phyloP scores from a whole-genome alignment of 805 yeast genomes.

The Kluyveromyces aestuarii region DNA sequence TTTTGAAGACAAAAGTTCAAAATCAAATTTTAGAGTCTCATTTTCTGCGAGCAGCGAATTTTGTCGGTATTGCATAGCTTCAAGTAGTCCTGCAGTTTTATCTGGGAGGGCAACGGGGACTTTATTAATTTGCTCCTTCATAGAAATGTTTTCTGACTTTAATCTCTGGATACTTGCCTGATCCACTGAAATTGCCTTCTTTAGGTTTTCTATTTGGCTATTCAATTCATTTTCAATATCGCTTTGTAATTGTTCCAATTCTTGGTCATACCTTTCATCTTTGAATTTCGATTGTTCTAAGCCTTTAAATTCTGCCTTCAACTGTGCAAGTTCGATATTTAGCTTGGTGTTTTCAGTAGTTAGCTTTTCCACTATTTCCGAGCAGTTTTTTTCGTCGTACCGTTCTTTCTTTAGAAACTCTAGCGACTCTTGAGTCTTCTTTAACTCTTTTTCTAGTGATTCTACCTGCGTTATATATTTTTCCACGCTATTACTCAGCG shows the following conservation, averaged over 20 bases:
- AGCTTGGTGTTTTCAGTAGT: conserved; percentile 32
- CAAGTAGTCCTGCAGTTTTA: neutral
- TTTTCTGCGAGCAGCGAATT: neutral
- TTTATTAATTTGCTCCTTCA: neutral
- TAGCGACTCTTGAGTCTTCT: conserved; percentile 11
- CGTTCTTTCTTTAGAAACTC: conserved; percentile 22
- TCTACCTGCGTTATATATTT: conserved; percentile 3
- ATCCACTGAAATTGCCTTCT: conserved; percentile 5
- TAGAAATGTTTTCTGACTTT: neutral
- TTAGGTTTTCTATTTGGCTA: conserved; percentile 27
- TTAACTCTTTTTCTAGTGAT: conserved; percentile 5
- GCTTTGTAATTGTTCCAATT: conserved; percentile 40
- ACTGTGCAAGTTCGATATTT: conserved; percentile 21
- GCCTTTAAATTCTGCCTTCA: conserved; percentile 35
- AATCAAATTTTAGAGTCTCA: neutral
- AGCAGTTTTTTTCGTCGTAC: conserved; percentile 23
- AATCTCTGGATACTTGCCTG: neutral
- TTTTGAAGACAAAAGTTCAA: neutral
- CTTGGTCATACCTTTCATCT: conserved; percentile 22
- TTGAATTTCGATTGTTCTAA: conserved; percentile 13
- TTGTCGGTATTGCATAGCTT: neutral
- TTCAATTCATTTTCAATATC: conserved; percentile 39
- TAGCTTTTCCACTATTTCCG: conserved; percentile 28
- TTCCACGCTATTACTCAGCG: conserved; percentile 17
- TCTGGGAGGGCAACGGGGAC: neutral